Percentiles rank a stretch among this genome's conserved stretches.
These are phyloP conservation scores for Effrenium voratum DNA, from an alignment of 73 alveolate genomes.

Conservation along the genomic window DNA sequence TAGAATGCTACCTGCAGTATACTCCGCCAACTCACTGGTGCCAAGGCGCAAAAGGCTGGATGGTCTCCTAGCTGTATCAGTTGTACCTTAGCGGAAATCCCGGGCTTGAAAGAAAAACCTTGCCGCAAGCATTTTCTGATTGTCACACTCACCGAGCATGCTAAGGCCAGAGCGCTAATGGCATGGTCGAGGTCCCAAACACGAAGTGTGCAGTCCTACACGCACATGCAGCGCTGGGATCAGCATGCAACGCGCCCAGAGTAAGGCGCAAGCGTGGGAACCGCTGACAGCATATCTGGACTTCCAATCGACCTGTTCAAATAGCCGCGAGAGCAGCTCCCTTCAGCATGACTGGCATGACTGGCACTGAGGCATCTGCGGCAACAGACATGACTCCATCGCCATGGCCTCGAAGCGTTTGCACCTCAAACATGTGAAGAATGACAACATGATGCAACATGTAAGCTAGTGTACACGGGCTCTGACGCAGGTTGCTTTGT, in stretches of 20 bases:
- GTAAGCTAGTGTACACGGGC: not conserved
- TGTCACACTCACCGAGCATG: too few relatives aligned
- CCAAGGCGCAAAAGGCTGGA: constrained; percentile 69
- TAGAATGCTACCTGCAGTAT: too few relatives aligned
- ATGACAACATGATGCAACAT: not conserved
- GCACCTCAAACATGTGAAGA: not conserved
- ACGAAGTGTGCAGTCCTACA: constrained; percentile 78
- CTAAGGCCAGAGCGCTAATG: constrained; percentile 42
- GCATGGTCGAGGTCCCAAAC: constrained; percentile 80
- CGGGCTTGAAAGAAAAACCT: too few relatives aligned
- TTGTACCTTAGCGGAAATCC: constrained; percentile 24
- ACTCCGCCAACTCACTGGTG: too few relatives aligned
- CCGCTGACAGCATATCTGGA: constrained; percentile 84
- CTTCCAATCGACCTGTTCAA: constrained; percentile 90
- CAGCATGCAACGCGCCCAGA: not conserved
- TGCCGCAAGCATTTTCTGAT: too few relatives aligned
- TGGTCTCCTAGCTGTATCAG: constrained; percentile 59
- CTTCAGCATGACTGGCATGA: not conserved
- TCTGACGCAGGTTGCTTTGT: constrained; percentile 32
- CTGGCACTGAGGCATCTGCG: not conserved
- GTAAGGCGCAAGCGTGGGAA: constrained; percentile 27
- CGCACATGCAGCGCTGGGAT: not conserved
- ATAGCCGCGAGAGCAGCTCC: too few relatives aligned
- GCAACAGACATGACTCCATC: constrained; percentile 84
- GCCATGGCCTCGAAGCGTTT: constrained; percentile 82